Base-by-base conservation (phyloP, 176 grass and related monocot genomes). In the Bromus sterilis region DNA sequence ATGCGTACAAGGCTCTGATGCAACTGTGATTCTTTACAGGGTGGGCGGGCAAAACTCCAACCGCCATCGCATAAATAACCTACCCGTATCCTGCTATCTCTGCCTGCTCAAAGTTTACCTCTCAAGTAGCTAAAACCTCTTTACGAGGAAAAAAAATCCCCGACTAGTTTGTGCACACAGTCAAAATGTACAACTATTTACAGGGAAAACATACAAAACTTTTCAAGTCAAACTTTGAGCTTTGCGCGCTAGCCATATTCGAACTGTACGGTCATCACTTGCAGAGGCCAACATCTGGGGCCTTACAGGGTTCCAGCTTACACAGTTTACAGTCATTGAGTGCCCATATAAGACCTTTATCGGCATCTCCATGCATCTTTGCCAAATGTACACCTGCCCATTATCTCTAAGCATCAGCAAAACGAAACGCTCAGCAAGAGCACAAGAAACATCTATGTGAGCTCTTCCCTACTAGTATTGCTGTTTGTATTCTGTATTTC, bases 331-430 rank as follows among this genome's bases (percentile, higher is more conserved):
- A 0, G 86, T 95, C 84, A 81, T 86, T 3, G 86, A 85, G 78
- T 99, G 96, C 21, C 93, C 96, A 30, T 65, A 76, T 78, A 99
- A 76, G 40, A 95, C 74, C 78, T 89, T 95, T 81, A 99, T 95
- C 0, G 96, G 91, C 18, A 11, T 93, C 77, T 90, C 82, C 7
- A 78, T 32, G 46, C 83, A 75, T 74, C 87, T 87, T 66, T 82
- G 87, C 96, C 91, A 99, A 87, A 99, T 99, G 76, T 95, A 95
- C 26, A 99, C 79, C 96, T 99, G 87, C 53, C 4, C 78, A 86
- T 82, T 46, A 56, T 65, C 81, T 44, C 26, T 21, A 64, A 1
- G 72, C 66, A 36, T 86, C 36, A 89, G 79, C 7, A 66, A 77
- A 73, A 74, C 13, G 58, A 49, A 56, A 32, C 2, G 1, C n/a